Percentiles rank a stretch among this genome's conserved stretches.
Conservation (phyloP, 805 yeast species). For the Maudiozyma serrabonitensis region DNA sequence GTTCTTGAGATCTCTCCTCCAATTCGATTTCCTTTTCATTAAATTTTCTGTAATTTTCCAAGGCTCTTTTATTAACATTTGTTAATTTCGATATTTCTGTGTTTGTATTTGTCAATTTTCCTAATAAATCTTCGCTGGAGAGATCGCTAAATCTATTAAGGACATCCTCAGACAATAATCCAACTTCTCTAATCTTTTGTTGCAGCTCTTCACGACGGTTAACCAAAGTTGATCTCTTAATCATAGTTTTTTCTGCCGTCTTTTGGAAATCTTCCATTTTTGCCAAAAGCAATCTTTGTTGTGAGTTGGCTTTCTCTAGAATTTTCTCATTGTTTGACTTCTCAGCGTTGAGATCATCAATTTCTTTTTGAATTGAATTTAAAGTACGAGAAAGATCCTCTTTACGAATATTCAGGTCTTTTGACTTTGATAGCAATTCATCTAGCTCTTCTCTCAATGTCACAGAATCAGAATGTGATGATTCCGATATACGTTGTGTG, state of each 20-base stretch:
- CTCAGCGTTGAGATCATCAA: constrained; percentile 21
- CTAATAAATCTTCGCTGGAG: constrained; percentile 44
- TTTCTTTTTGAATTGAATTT: constrained; percentile 16
- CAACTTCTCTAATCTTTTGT: constrained; percentile 67
- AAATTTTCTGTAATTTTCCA: constrained; percentile 71
- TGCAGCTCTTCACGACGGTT: constrained; percentile 63
- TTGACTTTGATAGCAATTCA: constrained; percentile 11
- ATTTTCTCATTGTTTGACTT: constrained; percentile 30
- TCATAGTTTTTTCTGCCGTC: constrained; percentile 51
- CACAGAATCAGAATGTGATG: constrained; percentile 7
- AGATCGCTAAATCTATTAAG: constrained; percentile 40
- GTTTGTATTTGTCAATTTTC: constrained; percentile 43
- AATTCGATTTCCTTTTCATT: constrained; percentile 63
- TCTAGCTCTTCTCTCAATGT: constrained; percentile 15
- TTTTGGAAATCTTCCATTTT: constrained; percentile 54
- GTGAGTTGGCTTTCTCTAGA: constrained; percentile 43
- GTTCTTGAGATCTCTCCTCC: constrained; percentile 52
- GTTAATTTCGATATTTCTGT: constrained; percentile 51
- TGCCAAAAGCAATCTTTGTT: constrained; percentile 44
- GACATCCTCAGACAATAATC: constrained; percentile 85
- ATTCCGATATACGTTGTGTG: constrained; percentile 13
- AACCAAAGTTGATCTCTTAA: constrained; percentile 49
- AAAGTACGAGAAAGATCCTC: constrained; percentile 26
- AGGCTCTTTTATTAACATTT: constrained; percentile 82
- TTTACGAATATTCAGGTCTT: constrained; percentile 17